Conservation (phyloP, 2,329 filamentous ascomycete species). For the Colletotrichum chlorophyti region DNA sequence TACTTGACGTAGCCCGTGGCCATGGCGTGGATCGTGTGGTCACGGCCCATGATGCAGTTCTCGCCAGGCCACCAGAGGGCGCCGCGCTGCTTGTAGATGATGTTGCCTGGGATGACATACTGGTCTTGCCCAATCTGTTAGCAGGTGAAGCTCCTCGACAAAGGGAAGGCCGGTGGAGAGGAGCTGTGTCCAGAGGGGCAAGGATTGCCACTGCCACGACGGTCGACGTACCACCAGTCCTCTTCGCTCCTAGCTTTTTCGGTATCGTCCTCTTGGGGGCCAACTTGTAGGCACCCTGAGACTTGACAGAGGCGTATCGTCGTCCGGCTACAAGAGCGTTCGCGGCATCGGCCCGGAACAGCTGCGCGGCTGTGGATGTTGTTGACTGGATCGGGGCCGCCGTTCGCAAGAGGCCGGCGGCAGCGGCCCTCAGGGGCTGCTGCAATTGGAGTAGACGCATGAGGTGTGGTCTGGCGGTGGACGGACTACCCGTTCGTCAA, state of each 20-base stretch:
- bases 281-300: constrained; percentile 73
- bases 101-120: constrained; percentile 94
- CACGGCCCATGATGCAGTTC: constrained; percentile 92
- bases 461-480: constrained; percentile 29
- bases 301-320: constrained; percentile 65
- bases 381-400: constrained; percentile 27
- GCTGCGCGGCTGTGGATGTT: constrained; percentile 13
- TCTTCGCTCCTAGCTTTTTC: constrained; percentile 94
- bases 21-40: constrained; percentile 93
- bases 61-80: constrained; percentile 95
- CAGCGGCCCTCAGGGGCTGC: constrained; percentile 52
- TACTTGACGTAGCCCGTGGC: constrained; percentile 93
- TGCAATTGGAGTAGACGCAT: constrained; percentile 57
- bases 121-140: constrained; percentile 64
- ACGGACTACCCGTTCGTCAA: constrained; percentile 22
- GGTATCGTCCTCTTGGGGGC: constrained; percentile 64
- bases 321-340: constrained; percentile 55
- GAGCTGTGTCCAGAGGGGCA: too few species aligned
- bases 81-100: constrained; percentile 96
- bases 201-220: neutral
- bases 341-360: constrained; percentile 30
- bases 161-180: too few species aligned
- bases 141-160: neutral
- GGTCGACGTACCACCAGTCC: constrained; percentile 82
- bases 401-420: constrained; percentile 35